Base-by-base conservation (phyloP, 1,284 basidiomycete species). In the Retiboletus flavoniger region DNA sequence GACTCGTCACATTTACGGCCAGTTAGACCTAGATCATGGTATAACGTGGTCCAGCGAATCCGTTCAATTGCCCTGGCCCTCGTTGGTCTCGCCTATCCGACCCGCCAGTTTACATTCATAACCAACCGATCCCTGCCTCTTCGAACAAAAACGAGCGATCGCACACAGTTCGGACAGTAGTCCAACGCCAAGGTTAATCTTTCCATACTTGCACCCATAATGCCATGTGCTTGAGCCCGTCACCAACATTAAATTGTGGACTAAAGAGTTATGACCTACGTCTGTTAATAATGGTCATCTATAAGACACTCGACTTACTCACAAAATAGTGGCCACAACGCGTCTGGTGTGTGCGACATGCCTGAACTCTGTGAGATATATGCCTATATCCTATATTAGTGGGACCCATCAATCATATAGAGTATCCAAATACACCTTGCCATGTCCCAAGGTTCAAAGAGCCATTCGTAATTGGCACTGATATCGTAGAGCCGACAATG, bases 391-490 rank as follows among this genome's bases (percentile, higher is more conserved):
- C 38, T 8, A 36, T 34, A 39, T 60, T 40, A 59, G 43, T 28
- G 32, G 34, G 31, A 29, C 24, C 21, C 35, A 26, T 38, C 21
- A 26, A 51, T 26, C 2, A 47, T 17, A 36, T 6, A 16, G 36
- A 54, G 14, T 14, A 44, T 45, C 24, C 24, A 45, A 26, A 52
- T 71, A 59, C 42, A 79, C 88, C 92, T 79, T 96, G 94, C 94
- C 93, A 97, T 17, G 91, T 95, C 5, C 93, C 95, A 38, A 95
- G 75, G 61, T 90, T 92, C 58, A 96, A 75, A 44, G 79, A 78
- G 3, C 89, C 92, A 55, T 90, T 80, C 2, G 91, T 91, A 63
- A 97, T 93, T 4, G 94, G 94, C 28, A 96, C 78, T 13, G 87
- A 87, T 62, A 96, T 79, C 1, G 89, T 86, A 19, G 89, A 81